These are phyloP conservation scores for Microsporum canis DNA, from an alignment of 2,329 filamentous ascomycete species.

Conservation along the genomic window DNA sequence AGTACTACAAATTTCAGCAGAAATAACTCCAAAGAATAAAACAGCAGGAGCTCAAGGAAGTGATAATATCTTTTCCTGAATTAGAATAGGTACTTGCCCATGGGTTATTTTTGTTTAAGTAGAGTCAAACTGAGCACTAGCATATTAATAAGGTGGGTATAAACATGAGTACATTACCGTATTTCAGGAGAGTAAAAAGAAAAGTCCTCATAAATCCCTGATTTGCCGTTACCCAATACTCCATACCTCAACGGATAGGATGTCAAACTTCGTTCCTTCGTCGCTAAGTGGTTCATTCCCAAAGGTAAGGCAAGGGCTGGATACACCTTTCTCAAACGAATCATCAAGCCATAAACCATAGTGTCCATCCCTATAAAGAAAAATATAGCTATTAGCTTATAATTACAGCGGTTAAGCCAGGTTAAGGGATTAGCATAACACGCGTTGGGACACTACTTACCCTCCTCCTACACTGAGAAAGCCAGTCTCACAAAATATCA, in stretches of 20 bases:
- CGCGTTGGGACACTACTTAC: conserved; percentile 27
- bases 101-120: not conserved
- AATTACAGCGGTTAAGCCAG: not conserved
- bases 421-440: not conserved
- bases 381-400: not conserved
- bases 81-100: not conserved
- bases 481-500: conserved; percentile 79
- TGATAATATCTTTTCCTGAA: not conserved
- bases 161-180: not conserved
- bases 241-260: conserved; percentile 89
- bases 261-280: conserved; percentile 80
- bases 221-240: conserved; percentile 52
- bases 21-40: not conserved
- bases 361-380: conserved; percentile 54
- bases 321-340: conserved; percentile 70
- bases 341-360: conserved; percentile 93
- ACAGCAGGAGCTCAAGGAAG: not conserved
- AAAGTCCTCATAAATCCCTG: not conserved
- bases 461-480: conserved; percentile 80
- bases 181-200: not conserved
- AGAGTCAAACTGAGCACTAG: not conserved
- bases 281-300: conserved; percentile 90
- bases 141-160: not conserved
- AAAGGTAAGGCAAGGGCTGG: conserved; percentile 76
- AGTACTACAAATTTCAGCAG: too few species aligned